Conservation (phyloP, 176 grass and related monocot species). For the Rhynchospora tenuis region DNA sequence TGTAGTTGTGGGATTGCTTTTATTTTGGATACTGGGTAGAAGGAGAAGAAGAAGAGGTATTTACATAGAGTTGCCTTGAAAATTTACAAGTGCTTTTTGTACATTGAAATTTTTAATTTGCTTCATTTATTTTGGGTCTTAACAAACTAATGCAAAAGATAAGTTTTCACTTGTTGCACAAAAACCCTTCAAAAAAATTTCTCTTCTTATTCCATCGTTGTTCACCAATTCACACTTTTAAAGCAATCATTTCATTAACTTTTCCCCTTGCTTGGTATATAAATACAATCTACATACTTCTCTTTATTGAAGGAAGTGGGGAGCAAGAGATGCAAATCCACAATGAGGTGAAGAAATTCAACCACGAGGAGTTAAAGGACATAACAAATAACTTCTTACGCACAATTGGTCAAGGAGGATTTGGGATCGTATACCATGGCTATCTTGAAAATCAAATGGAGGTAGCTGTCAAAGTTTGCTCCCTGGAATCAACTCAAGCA, state of each 20-base stretch:
- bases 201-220: not conserved
- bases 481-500: conserved; percentile 11
- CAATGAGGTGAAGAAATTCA: conserved; percentile 1
- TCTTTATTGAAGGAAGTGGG: not conserved
- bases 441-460: conserved; percentile 19
- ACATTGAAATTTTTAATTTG: not conserved
- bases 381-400: conserved; percentile 28
- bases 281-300: not conserved
- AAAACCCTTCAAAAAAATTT: not conserved
- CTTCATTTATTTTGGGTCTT: not conserved
- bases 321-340: not conserved
- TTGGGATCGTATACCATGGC: conserved; percentile 28
- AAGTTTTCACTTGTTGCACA: not conserved
- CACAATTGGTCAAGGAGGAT: conserved; percentile 35
- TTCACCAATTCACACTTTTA: not conserved
- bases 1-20: conserved; percentile 14
- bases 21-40: conserved; percentile 1
- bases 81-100: no score
- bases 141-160: not conserved
- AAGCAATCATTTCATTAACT: not conserved
- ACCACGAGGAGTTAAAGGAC: conserved; percentile 11
- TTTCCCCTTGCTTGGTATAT: not conserved
- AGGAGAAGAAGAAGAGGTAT: conserved; percentile 9
- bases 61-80: no score
- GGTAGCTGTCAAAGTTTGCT: conserved; percentile 31